phyloP scores from a whole-genome alignment of 257 asterid species.

The Gardenia jasminoides region DNA sequence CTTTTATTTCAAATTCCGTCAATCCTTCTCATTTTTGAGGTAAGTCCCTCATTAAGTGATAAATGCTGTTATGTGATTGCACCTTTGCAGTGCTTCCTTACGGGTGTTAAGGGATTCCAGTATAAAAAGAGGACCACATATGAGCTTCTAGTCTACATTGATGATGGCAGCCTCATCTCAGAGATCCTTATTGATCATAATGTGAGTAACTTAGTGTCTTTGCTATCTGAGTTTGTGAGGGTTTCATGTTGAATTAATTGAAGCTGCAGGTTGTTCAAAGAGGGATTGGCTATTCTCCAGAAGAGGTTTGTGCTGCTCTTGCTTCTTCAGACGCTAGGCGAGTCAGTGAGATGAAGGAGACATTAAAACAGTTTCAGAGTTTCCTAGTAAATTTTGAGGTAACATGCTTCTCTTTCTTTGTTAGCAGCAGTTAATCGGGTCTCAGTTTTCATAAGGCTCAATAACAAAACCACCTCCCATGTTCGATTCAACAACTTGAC shows the following conservation, averaged over 20 bases:
- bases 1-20: background rate
- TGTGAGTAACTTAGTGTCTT: constrained; percentile 41
- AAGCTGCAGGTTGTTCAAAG: constrained; percentile 61
- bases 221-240: background rate
- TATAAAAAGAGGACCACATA: constrained; percentile 51
- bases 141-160: constrained; percentile 74
- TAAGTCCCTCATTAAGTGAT: background rate
- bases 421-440: background rate
- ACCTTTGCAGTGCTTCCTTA: constrained; percentile 65
- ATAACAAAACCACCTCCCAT: background rate
- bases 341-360: constrained; percentile 48
- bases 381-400: constrained; percentile 86
- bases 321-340: constrained; percentile 45
- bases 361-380: constrained; percentile 55
- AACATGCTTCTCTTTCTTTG: constrained; percentile 17
- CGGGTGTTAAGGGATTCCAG: constrained; percentile 81
- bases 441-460: constrained; percentile 3
- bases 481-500: background rate
- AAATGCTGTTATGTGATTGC: constrained; percentile 13
- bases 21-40: background rate
- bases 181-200: constrained; percentile 73
- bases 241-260: constrained; percentile 9
- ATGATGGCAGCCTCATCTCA: constrained; percentile 95
- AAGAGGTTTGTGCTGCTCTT: constrained; percentile 63
- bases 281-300: constrained; percentile 65